These are phyloP conservation scores for Dichotomopilus funicola DNA, from an alignment of 2,329 filamentous ascomycete species.

Conservation along the genomic window DNA sequence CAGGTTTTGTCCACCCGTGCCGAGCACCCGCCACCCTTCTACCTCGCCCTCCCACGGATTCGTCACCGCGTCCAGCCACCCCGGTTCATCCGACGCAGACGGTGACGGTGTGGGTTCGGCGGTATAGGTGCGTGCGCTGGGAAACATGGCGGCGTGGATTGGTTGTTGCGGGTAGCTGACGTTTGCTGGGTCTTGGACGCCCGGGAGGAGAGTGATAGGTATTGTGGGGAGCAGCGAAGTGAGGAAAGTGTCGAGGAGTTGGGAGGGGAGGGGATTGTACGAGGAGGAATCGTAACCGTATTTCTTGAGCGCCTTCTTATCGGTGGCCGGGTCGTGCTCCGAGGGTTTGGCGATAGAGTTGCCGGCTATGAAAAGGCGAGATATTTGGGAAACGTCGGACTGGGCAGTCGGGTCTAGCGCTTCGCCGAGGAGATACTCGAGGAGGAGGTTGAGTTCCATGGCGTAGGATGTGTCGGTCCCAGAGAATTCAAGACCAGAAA, in stretches of 20 bases:
- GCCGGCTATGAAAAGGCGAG: constrained; percentile 81
- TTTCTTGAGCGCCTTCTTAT: constrained; percentile 60
- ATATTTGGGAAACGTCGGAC: constrained; percentile 58
- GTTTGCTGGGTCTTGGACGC: constrained; percentile 79
- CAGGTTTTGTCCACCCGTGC: constrained; percentile 85
- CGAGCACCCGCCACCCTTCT: constrained; percentile 82
- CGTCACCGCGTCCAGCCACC: constrained; percentile 83
- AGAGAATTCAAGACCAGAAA: constrained; percentile 82
- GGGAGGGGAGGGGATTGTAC: constrained; percentile 82
- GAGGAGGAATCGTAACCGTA: constrained; percentile 88
- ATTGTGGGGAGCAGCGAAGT: constrained; percentile 74
- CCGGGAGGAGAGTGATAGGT: constrained; percentile 83
- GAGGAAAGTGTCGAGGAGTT: constrained; percentile 78
- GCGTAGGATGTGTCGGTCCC: constrained; percentile 65
- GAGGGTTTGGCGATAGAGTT: constrained; percentile 61
- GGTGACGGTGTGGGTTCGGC: constrained; percentile 22
- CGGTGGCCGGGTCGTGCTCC: constrained; percentile 30
- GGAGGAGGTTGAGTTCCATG: constrained; percentile 67
- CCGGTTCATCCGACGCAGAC: constrained; percentile 35
- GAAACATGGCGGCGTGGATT: constrained; percentile 88
- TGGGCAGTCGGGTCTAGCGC: constrained; percentile 56
- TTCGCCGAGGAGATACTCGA: constrained; percentile 86
- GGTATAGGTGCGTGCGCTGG: constrained; percentile 60
- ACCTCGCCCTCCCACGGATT: constrained; percentile 91
- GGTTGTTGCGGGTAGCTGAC: constrained; percentile 86